Conservation (phyloP, 2,329 filamentous ascomycete species). For the Dactylonectria estremocensis region DNA sequence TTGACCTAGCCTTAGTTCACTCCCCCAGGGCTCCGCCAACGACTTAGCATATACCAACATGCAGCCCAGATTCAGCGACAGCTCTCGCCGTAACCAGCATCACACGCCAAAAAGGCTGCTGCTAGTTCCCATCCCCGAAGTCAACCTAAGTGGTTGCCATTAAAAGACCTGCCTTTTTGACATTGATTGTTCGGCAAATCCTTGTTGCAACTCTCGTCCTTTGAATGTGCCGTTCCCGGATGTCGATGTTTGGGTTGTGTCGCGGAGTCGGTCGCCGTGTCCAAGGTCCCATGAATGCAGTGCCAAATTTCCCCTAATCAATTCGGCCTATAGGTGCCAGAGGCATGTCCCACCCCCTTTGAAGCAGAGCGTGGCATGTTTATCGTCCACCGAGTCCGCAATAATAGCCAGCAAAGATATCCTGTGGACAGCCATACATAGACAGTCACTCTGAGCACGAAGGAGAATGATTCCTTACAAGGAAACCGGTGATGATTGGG, state of each 20-base stretch:
- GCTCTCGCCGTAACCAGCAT: not conserved
- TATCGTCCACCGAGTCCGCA: constrained; percentile 87
- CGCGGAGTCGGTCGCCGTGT: constrained; percentile 46
- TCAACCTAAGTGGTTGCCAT: constrained; percentile 23
- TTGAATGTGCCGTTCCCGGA: constrained; percentile 42
- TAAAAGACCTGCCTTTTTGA: constrained; percentile 34
- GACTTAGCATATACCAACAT: not conserved
- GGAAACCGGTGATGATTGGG: constrained; percentile 67
- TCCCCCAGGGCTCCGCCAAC: not conserved
- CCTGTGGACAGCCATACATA: constrained; percentile 78
- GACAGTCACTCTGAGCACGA: constrained; percentile 82
- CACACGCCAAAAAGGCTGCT: not conserved
- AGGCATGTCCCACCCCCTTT: constrained; percentile 71
- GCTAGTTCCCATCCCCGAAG: constrained; percentile 13
- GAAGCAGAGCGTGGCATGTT: constrained; percentile 89
- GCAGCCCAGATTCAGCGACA: constrained; percentile 4
- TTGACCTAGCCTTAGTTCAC: constrained; percentile 1
- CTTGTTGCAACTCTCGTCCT: constrained; percentile 32
- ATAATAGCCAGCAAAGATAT: constrained; percentile 79
- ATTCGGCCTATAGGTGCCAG: constrained; percentile 57
- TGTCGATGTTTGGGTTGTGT: constrained; percentile 48
- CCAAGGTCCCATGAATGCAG: constrained; percentile 34
- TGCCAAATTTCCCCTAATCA: constrained; percentile 41
- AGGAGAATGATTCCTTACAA: constrained; percentile 89
- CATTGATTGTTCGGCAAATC: constrained; percentile 29